Conservation (phyloP, 2,329 filamentous ascomycete species). For the Ascomycota sp. region DNA sequence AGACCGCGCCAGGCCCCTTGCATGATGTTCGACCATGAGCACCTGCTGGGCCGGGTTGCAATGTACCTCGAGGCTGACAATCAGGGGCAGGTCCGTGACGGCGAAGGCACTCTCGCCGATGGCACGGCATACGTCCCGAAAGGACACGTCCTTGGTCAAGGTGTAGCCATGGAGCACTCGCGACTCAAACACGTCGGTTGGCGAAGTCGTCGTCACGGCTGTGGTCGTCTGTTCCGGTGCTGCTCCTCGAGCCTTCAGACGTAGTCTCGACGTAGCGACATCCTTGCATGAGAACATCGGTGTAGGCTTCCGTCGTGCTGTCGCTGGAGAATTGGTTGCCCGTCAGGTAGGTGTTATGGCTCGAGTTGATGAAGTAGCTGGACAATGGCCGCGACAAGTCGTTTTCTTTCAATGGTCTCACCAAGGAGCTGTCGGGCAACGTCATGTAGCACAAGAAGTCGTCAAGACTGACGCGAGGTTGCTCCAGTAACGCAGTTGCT, state of each 20-base stretch:
- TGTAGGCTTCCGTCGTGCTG: conserved; percentile 76
- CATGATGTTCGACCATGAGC: conserved; percentile 85
- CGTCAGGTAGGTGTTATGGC: conserved; percentile 84
- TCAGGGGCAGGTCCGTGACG: conserved; percentile 60
- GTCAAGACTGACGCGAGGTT: conserved; percentile 21
- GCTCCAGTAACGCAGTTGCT: conserved; percentile 8
- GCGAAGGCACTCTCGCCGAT: conserved; percentile 65
- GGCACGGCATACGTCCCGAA: conserved; percentile 65
- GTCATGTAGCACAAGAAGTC: conserved; percentile 36
- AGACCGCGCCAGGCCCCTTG: conserved; percentile 58
- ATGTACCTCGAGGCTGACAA: conserved; percentile 87
- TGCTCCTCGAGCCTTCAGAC: conserved; percentile 50
- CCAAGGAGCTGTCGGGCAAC: conserved; percentile 22
- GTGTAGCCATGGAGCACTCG: conserved; percentile 77
- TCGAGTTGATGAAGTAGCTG: conserved; percentile 86
- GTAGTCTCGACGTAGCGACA: conserved; percentile 82
- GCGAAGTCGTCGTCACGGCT: conserved; percentile 11
- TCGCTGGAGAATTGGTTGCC: conserved; percentile 75
- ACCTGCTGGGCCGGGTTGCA: conserved; percentile 63
- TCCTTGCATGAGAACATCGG: conserved; percentile 60
- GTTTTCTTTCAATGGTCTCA: conserved; percentile 17
- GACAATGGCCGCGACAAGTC: conserved; percentile 60
- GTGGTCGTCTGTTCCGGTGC: too few relatives aligned
- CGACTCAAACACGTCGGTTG: conserved; percentile 53
- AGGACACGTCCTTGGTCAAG: conserved; percentile 70